Conservation (phyloP, 306 rosid genomes). For the Glycine latifolia region DNA sequence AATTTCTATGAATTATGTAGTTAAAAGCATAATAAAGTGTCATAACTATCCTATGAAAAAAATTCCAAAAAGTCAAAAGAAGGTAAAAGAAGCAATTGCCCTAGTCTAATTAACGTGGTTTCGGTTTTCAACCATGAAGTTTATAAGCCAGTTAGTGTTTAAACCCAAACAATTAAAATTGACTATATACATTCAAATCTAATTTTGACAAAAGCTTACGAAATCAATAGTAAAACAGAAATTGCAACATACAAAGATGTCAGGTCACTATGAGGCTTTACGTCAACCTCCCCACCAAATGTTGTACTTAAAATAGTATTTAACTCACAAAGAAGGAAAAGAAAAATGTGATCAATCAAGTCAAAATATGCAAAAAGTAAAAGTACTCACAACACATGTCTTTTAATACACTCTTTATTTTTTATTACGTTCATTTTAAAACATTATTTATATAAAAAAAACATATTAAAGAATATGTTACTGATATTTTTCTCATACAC, state of each 20-base stretch:
- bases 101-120: background rate
- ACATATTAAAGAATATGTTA: too few species aligned
- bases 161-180: background rate
- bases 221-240: constrained; percentile 13
- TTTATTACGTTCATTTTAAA: too few species aligned
- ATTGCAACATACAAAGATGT: constrained; percentile 16
- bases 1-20: background rate
- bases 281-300: constrained; percentile 31
- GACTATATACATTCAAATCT: constrained; percentile 15
- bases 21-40: background rate
- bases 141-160: background rate
- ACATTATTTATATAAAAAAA: too few species aligned
- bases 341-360: background rate
- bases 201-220: constrained; percentile 1
- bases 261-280: constrained; percentile 24
- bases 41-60: background rate
- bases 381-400: too few species aligned
- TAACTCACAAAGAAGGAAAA: background rate
- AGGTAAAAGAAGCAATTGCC: background rate
- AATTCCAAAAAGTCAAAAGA: constrained; percentile 21
- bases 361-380: background rate
- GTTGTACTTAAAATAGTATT: background rate
- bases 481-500: too few species aligned
- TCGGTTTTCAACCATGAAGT: background rate
- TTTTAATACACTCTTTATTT: too few species aligned